Conservation (phyloP, 1,139 yeast species). For the Suhomyces bolitotheri region DNA sequence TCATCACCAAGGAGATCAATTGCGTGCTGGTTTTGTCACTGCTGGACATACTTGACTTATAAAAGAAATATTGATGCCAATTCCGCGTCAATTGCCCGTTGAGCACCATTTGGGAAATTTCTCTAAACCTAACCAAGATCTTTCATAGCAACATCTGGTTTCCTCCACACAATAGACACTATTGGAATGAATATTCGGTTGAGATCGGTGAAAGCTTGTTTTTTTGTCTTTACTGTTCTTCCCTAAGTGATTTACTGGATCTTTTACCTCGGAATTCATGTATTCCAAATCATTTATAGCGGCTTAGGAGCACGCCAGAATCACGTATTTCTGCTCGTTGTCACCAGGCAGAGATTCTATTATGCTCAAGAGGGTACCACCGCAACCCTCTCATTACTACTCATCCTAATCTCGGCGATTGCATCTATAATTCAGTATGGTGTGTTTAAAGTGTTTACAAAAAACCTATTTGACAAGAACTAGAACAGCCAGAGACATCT, state of each 20-base stretch:
- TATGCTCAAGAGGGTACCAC: constrained; percentile 36
- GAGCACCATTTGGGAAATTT: no score
- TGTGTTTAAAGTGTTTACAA: constrained; percentile 22
- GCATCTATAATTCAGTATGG: constrained; percentile 36
- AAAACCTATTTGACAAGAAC: constrained; percentile 17
- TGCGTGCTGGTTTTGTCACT: no score
- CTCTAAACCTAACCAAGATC: no score
- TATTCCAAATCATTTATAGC: constrained; percentile 35
- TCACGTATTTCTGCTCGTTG: constrained; percentile 42
- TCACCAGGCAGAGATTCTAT: constrained; percentile 31
- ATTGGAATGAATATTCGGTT: no score
- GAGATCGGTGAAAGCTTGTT: no score
- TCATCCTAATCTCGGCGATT: constrained; percentile 14
- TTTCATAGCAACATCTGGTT: no score
- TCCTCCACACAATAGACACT: no score
- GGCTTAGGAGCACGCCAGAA: constrained; percentile 35
- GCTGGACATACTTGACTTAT: no score
- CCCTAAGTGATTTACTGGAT: constrained; percentile 43
- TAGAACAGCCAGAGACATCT: constrained; percentile 45
- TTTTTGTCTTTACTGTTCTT: constrained; percentile 27
- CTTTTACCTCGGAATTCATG: constrained; percentile 25
- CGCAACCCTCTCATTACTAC: constrained; percentile 33
- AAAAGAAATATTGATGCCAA: no score
- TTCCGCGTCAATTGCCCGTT: no score
- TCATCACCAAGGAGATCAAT: no score